Percentiles rank a stretch among this genome's conserved stretches.
Conservation (phyloP, 805 yeast species). For the Brettanomyces sp. region DNA sequence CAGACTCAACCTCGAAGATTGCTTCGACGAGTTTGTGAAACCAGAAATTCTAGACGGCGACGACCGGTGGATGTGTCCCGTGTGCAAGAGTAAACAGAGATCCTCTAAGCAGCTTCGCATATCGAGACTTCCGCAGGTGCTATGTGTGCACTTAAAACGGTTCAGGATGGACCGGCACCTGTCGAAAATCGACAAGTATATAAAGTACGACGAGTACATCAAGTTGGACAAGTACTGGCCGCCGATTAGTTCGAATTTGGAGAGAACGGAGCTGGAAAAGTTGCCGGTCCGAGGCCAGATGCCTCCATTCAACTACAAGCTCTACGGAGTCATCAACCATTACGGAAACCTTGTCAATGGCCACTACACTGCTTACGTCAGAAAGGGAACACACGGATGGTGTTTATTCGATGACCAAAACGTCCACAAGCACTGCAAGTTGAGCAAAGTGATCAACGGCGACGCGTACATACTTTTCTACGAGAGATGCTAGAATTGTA, state of each 20-base stretch:
- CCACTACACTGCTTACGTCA: conserved; percentile 77
- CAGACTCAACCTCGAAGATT: conserved; percentile 39
- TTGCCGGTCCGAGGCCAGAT: conserved; percentile 62
- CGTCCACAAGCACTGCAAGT: conserved; percentile 43
- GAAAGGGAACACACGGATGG: conserved; percentile 64
- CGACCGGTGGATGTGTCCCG: conserved; percentile 79
- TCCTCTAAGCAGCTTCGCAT: conserved; percentile 65
- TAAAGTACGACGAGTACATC: conserved; percentile 53
- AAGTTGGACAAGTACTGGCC: conserved; percentile 70
- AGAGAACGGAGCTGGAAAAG: conserved; percentile 34
- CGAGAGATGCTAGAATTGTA: conserved; percentile 27
- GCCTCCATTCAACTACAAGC: conserved; percentile 70
- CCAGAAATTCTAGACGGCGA: conserved; percentile 67
- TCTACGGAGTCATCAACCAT: conserved; percentile 80
- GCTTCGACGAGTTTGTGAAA: conserved; percentile 70
- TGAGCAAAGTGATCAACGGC: conserved; percentile 48
- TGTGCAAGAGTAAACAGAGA: conserved; percentile 52
- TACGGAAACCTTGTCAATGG: conserved; percentile 78
- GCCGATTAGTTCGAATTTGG: conserved; percentile 29
- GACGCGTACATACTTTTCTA: conserved; percentile 84
- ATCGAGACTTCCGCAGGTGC: conserved; percentile 66
- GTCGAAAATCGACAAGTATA: conserved; percentile 53
- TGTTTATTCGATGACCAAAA: conserved; percentile 74
- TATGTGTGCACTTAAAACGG: conserved; percentile 80
- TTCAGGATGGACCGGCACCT: conserved; percentile 49